Base-by-base conservation (phyloP, 768 basidiomycete genomes). In the Phaeotremella fagi region DNA sequence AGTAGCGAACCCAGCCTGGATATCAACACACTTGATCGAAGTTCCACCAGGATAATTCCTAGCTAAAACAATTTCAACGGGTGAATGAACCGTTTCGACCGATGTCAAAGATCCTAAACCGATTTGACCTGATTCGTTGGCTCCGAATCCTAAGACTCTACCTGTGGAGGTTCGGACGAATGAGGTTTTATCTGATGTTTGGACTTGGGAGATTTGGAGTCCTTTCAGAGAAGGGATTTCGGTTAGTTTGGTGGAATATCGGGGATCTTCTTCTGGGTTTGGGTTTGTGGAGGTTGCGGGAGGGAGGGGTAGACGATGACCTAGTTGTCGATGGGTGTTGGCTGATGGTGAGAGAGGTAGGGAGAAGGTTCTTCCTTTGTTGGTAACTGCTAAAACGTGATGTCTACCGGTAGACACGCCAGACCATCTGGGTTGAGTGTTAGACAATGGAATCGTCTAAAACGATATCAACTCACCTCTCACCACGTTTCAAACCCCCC, bases 61-160 rank as follows among this genome's bases (percentile, higher is more conserved):
- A 76, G 83, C 83, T 1, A 91, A 75, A n/a, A 85, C 78, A 18
- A 91, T 81, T 73, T 94, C 90, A 0, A 88, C 89, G 0, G 90
- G 90, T 4, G 86, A 79, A n/a, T 79, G 82, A 55, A 94, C 85
- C 1, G 81, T 80, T 52, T 85, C 81, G 37, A 87, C 68, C 3
- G 81, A 77, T 11, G 84, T 78, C 52, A 80, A 79, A 15, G 78
- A 76, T 15, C 87, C 88, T 23, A 90, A 75, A 36, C 89, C 90
- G 42, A 92, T 79, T 76, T 97, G 90, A 24, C 90, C 90, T 61
- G 80, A 85, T 59, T 87, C 84, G 69, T 95, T 94, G 1, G 88
- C 88, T 41, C 91, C 91, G 83, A 87, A 94, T 0, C 84, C 88
- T 18, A 97, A 80, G 9, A 92, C 86, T 49, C 83, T 78, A 1